Conservation (phyloP, 306 rosid genomes). For the Potentilla sterilis region DNA sequence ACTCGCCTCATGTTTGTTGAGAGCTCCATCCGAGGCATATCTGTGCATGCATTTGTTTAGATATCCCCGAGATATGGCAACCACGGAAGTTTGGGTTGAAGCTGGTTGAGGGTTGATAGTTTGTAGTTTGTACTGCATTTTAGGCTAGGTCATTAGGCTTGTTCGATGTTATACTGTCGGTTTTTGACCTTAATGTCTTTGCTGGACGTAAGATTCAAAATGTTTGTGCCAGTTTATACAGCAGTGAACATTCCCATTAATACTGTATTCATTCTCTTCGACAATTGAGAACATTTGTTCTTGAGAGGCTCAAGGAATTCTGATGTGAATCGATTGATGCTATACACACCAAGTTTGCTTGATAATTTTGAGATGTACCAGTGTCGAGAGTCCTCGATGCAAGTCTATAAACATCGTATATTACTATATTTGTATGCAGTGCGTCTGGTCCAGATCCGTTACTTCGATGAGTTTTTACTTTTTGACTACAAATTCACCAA, state of each 20-base stretch:
- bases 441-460: neutral
- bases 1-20: slow-evolving; percentile 9
- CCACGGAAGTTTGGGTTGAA: slow-evolving; percentile 20
- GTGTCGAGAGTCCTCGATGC: neutral
- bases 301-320: too few relatives aligned
- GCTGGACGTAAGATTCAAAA: slow-evolving; percentile 8
- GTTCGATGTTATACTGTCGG: slow-evolving; percentile 20
- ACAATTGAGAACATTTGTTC: neutral
- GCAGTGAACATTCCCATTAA: neutral
- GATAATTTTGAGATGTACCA: neutral
- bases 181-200: slow-evolving; percentile 28
- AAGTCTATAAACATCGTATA: neutral
- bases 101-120: slow-evolving; percentile 9
- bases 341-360: neutral
- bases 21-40: slow-evolving; percentile 20
- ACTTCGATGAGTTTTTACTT: neutral
- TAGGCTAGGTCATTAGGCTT: slow-evolving; percentile 33
- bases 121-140: slow-evolving; percentile 13
- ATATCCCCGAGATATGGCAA: slow-evolving; percentile 11
- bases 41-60: slow-evolving; percentile 23
- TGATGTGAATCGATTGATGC: too few relatives aligned
- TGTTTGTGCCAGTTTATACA: slow-evolving; percentile 9
- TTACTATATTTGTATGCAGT: neutral
- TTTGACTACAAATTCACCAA: neutral
- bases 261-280: neutral